These are phyloP conservation scores for Lachancea cidri DNA, from an alignment of 805 yeast species.

Conservation along the genomic window DNA sequence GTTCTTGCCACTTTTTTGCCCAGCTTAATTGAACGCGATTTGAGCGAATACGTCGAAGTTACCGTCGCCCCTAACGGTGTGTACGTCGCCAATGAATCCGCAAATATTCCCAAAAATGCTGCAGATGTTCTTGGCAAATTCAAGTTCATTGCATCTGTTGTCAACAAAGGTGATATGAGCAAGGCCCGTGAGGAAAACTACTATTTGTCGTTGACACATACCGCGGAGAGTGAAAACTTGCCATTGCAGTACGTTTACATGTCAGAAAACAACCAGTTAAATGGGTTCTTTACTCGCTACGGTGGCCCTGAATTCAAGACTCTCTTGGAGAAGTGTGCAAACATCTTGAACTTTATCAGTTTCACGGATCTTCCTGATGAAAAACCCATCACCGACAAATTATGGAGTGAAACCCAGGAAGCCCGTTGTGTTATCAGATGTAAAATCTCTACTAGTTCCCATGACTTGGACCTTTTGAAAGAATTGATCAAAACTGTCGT, in stretches of 20 bases:
- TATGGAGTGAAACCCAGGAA: constrained; percentile 46
- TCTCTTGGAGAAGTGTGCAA: constrained; percentile 39
- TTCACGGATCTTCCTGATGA: constrained; percentile 80
- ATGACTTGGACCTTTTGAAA: constrained; percentile 46
- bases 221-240: constrained; percentile 63
- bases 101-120: constrained; percentile 28
- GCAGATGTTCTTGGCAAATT: constrained; percentile 33
- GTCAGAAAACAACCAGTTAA: constrained; percentile 84
- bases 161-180: constrained; percentile 79
- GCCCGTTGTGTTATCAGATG: constrained; percentile 51
- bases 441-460: constrained; percentile 43
- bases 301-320: constrained; percentile 38
- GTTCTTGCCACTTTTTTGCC: constrained; percentile 54
- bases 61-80: constrained; percentile 47
- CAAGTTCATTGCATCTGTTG: constrained; percentile 76
- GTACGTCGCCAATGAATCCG: constrained; percentile 21
- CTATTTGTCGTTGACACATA: constrained; percentile 77
- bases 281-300: constrained; percentile 52
- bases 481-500: constrained; percentile 52
- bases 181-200: constrained; percentile 69
- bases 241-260: constrained; percentile 78
- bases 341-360: constrained; percentile 60
- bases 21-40: constrained; percentile 49
- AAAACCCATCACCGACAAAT: constrained; percentile 58
- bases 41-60: constrained; percentile 49